Evolutionary conservation across 768 basidiomycete genomes (phyloP), one percentile per base, ranked within the genome.

Genomic region (Podaxis sp.): DNA sequence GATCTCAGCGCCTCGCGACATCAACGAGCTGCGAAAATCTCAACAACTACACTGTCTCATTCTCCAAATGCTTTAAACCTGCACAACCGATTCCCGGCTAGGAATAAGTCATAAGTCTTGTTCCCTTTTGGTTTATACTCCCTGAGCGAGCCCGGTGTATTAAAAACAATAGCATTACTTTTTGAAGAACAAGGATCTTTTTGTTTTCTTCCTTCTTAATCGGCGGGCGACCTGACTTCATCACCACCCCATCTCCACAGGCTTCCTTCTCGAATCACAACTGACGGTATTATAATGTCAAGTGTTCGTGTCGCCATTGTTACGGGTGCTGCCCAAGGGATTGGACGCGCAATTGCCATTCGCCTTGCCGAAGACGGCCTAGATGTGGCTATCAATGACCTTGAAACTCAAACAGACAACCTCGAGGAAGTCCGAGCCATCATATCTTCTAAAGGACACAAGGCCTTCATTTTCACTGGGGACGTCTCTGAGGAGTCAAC

Each of bases 241-340:
- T 40, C n/a, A 18, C 42, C 14, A 35, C 7, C n/a, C 16, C 9
- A 53, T 37, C 36, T 21, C 35, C 18, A 18, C 51, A 6, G 1
- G 2, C 35, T 16, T 36, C 21, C 35, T 36, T 36, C 32, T 52
- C 28, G 50, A 40, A 21, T 46, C 25, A 40, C 21, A 25, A n/a
- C 23, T 21, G 36, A 13, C 46, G 5, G 3, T 23, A 28, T 21
- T 27, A n/a, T 4, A 9, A 59, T 59, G 50, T 50, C 50, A 40
- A 27, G 25, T 27, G 25, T 21, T 38, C 56, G 60, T 42, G 68
- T 75, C 47, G 78, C 77, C 3, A 68, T 77, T 61, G 69, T 80
- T 37, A 79, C 79, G 0, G 80, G 78, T 37, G 74, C 71, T 16
- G 71, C 70, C 3, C 74, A 74, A 57, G 80, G 80, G 21, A 79